Conservation (phyloP, 257 asterid genomes). For the Salvia rosmarinus region DNA sequence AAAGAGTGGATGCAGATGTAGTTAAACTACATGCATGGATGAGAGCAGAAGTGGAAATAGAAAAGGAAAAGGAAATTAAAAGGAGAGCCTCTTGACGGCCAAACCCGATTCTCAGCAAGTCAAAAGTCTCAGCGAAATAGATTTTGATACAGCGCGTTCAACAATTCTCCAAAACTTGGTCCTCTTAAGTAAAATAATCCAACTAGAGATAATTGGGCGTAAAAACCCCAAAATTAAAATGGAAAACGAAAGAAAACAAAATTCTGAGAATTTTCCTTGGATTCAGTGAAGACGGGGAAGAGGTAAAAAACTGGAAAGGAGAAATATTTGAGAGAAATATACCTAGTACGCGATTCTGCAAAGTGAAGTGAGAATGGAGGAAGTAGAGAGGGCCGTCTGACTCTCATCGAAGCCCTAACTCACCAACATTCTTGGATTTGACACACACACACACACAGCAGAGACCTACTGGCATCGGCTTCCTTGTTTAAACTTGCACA, state of each 20-base stretch:
- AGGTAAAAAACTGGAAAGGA: neutral
- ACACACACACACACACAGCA: neutral
- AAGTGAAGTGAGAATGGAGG: constrained; percentile 21
- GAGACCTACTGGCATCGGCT: neutral
- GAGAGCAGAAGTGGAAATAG: neutral
- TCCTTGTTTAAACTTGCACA: constrained; percentile 2
- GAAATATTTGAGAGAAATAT: neutral
- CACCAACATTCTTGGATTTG: constrained; percentile 12
- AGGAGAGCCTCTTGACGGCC: neutral
- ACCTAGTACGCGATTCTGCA: constrained; percentile 17
- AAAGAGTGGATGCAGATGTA: constrained; percentile 15
- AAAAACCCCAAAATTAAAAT: neutral
- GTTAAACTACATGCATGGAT: constrained; percentile 34
- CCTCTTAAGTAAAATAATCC: constrained; percentile 11
- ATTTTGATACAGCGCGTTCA: constrained; percentile 11
- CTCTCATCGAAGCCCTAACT: constrained; percentile 42
- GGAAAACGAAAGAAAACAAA: neutral
- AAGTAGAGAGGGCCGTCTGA: neutral
- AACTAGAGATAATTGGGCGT: neutral
- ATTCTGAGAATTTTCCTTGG: neutral
- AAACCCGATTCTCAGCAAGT: constrained; percentile 9
- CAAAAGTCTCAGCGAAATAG: neutral
- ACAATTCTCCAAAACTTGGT: constrained; percentile 7
- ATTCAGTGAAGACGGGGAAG: constrained; percentile 1
- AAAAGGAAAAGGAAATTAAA: no score